Conservation (phyloP, 257 asterid genomes). For the Misopates orontium region DNA sequence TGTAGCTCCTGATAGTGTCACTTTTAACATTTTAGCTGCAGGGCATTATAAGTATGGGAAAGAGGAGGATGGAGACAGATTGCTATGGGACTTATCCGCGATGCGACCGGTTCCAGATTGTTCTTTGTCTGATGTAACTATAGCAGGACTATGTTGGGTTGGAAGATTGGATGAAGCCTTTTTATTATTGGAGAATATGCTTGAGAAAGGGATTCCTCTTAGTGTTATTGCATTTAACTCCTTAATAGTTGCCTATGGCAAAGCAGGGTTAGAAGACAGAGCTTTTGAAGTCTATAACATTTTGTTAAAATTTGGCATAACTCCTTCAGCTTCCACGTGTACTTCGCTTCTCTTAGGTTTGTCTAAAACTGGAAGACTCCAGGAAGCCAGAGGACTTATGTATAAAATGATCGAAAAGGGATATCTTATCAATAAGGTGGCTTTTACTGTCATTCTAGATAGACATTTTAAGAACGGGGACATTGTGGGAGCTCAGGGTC, state of each 20-base stretch:
- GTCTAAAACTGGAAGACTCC: slow-evolving; percentile 60
- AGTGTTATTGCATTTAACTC: slow-evolving; percentile 75
- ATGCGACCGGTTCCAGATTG: slow-evolving; percentile 42
- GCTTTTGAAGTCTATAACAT: slow-evolving; percentile 69
- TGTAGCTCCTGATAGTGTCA: slow-evolving; percentile 71
- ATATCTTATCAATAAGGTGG: slow-evolving; percentile 56
- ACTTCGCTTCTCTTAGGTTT: slow-evolving; percentile 76
- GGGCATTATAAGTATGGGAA: slow-evolving; percentile 82
- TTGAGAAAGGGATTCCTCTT: slow-evolving; percentile 73
- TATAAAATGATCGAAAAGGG: slow-evolving; percentile 64
- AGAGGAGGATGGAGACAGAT: slow-evolving; percentile 46
- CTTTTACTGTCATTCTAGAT: slow-evolving; percentile 78
- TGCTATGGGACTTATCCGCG: slow-evolving; percentile 51
- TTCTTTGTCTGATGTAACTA: slow-evolving; percentile 51
- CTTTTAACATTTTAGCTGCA: slow-evolving; percentile 72
- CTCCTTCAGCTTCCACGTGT: slow-evolving; percentile 79
- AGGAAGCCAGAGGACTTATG: slow-evolving; percentile 62
- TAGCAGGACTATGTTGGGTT: slow-evolving; percentile 77
- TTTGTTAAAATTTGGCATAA: slow-evolving; percentile 59
- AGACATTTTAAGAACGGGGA: slow-evolving; percentile 77
- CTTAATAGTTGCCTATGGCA: slow-evolving; percentile 71
- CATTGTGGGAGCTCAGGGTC: slow-evolving; percentile 55
- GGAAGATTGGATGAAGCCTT: slow-evolving; percentile 78
- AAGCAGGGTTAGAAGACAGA: slow-evolving; percentile 59
- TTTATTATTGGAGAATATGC: slow-evolving; percentile 52